phyloP scores from a whole-genome alignment of 2,329 filamentous ascomycete genomes.

The Fusarium algeriense region DNA sequence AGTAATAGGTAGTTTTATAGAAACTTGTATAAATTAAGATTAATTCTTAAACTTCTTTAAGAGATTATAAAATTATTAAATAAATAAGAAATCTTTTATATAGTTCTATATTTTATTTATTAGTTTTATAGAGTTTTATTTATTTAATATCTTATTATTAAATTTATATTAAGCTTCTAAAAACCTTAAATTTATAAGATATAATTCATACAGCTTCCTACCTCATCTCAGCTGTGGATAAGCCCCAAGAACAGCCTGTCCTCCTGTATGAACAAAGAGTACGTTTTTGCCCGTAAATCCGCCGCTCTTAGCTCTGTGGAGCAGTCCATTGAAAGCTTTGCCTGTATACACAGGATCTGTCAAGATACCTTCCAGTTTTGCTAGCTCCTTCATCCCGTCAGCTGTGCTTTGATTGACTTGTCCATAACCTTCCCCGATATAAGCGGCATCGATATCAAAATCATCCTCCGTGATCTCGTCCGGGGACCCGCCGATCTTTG shows the following conservation, averaged over 20 bases:
- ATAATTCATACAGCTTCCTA: not conserved
- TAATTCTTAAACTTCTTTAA: too few relatives aligned
- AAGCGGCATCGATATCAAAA: constrained; percentile 23
- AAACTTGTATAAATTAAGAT: too few relatives aligned
- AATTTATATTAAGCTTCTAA: too few relatives aligned
- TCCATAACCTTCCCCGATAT: constrained; percentile 23
- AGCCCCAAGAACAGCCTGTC: constrained; percentile 20
- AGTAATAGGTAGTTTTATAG: too few relatives aligned
- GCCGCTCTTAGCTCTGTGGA: constrained; percentile 3
- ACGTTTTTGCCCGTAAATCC: constrained; percentile 12
- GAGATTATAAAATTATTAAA: too few relatives aligned
- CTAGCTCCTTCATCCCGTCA: constrained; percentile 21
- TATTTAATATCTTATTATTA: too few relatives aligned
- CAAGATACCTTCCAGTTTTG: constrained; percentile 28
- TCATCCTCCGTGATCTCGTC: constrained; percentile 24
- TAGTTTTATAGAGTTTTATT: too few relatives aligned
- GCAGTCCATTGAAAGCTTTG: constrained; percentile 21
- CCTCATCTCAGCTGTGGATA: constrained; percentile 11
- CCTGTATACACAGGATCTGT: constrained; percentile 34
- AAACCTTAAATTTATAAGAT: too few relatives aligned
- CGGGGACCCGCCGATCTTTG: constrained; percentile 12
- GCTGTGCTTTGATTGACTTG: constrained; percentile 10
- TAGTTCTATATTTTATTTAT: too few relatives aligned
- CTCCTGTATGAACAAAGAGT: constrained; percentile 30
- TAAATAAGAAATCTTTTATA: too few relatives aligned